phyloP scores from a whole-genome alignment of 1,284 basidiomycete species.

The Trichosporon sp. region DNA sequence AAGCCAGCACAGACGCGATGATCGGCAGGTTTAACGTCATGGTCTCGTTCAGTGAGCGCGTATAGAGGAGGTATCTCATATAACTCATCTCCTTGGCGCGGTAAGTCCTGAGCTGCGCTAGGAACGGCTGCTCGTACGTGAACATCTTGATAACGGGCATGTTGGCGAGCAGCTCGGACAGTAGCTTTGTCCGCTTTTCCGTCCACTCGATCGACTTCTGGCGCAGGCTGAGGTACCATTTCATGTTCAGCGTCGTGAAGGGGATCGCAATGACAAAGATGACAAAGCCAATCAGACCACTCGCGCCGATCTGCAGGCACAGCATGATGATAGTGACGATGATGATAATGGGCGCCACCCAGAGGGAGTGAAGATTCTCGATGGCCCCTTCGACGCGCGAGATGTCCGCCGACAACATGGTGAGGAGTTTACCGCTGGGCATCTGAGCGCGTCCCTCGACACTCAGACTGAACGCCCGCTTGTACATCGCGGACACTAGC shows the following conservation, averaged over 20 bases:
- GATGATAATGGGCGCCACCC: conserved; percentile 65
- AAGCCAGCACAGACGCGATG: conserved; percentile 66
- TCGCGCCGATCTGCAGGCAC: conserved; percentile 59
- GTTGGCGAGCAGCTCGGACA: conserved; percentile 67
- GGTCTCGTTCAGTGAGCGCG: conserved; percentile 57
- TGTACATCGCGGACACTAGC: conserved; percentile 69
- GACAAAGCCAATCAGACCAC: conserved; percentile 69
- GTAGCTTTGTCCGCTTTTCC: conserved; percentile 73
- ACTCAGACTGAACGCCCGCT: conserved; percentile 61
- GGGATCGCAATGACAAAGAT: conserved; percentile 65
- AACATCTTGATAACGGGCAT: conserved; percentile 75
- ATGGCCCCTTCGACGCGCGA: conserved; percentile 42
- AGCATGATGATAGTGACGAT: conserved; percentile 53
- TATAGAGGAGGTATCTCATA: conserved; percentile 57
- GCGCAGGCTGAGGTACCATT: conserved; percentile 59
- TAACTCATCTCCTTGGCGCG: conserved; percentile 57
- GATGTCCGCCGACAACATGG: conserved; percentile 20
- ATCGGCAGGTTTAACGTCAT: conserved; percentile 47
- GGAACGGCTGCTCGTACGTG: conserved; percentile 61
- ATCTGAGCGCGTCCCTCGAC: conserved; percentile 60
- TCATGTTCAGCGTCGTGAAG: conserved; percentile 65
- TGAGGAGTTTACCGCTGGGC: conserved; percentile 59
- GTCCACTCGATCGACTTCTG: conserved; percentile 63
- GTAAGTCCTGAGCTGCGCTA: conserved; percentile 57
- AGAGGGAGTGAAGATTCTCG: conserved; percentile 41